Base-by-base conservation (phyloP, 768 basidiomycete species). In the Agaricus sinodeliciosus region DNA sequence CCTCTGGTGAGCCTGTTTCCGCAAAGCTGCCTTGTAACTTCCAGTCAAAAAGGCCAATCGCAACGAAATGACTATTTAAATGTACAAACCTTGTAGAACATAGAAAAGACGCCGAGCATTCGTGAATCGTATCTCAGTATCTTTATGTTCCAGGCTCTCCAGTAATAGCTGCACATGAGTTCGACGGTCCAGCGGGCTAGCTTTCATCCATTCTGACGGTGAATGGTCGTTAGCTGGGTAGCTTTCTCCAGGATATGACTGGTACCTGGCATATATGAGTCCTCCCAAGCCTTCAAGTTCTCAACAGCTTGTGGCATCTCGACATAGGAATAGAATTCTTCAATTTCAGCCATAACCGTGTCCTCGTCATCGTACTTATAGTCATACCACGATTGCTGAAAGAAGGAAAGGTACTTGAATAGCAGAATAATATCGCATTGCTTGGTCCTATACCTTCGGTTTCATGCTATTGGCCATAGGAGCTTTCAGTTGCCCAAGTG, bases 271-370 rank as follows among this genome's bases (percentile, higher is more conserved):
- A 76, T 69, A 64, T 88, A 94, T 40, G 87, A 90, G 36, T 85
- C 85, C 62, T 87, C 81, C 88, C 92, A 96, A 42, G 90, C 87
- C 62, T 84, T 86, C 57, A 90, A 72, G 65, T 92, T 91, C 73
- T 91, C 89, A 2, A 81, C 82, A 18, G 93, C 85, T 65, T 94
- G 90, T 0, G 88, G 81, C 81, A 93, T 90, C 73, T 97, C 95
- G 56, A 92, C 84, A 69, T 96, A 99, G 18, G 92, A 91, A 68
- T 95, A 98, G 71, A 98, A 97, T 69, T 99, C 96, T 54, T 97
- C 90, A 36, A 99, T 85, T 66, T 99, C 96, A 61, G 89, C 87
- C 79, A 95, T 85, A 16, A 97, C 84, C 4, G 90, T 94, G 68
- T 96, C 92, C 63, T 95, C 94, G 66, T 98, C 94, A 59, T 95